phyloP scores from a whole-genome alignment of 116 monocot species.

The Phalaenopsis hybrid region DNA sequence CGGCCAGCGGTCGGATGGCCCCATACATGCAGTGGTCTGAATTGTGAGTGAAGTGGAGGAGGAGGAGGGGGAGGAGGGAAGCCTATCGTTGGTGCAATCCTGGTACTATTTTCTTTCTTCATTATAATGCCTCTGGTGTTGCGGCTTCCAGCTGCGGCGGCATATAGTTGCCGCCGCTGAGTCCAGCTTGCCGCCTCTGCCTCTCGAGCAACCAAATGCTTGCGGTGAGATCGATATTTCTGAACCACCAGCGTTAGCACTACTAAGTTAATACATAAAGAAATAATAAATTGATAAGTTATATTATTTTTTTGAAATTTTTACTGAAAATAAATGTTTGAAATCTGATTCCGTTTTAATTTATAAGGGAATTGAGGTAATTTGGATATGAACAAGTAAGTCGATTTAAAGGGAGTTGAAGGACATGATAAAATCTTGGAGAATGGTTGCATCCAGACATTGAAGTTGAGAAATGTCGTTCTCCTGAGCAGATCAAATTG shows the following conservation, averaged over 20 bases:
- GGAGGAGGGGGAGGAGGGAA: slow-evolving; percentile 47
- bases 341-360: too few relatives aligned
- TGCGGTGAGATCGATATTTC: slow-evolving; percentile 24
- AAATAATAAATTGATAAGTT: too few relatives aligned
- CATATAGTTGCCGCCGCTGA: slow-evolving; percentile 15
- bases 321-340: too few relatives aligned
- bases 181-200: slow-evolving; percentile 30
- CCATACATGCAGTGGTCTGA: slow-evolving; percentile 71
- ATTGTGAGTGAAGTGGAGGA: slow-evolving; percentile 20
- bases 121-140: not conserved
- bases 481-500: too few relatives aligned
- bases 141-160: not conserved
- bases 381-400: too few relatives aligned
- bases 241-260: not conserved
- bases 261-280: too few relatives aligned
- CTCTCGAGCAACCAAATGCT: slow-evolving; percentile 24
- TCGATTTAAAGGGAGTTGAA: too few relatives aligned
- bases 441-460: too few relatives aligned
- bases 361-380: too few relatives aligned
- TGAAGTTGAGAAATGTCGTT: too few relatives aligned
- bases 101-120: slow-evolving; percentile 14
- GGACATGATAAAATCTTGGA: too few relatives aligned
- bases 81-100: slow-evolving; percentile 53
- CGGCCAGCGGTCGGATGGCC: slow-evolving; percentile 58
- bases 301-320: too few relatives aligned